Evolutionary conservation across 352 stramenopile genomes (phyloP), one percentile per base, ranked within the genome.

Genomic region (Plasmopara viticola): DNA sequence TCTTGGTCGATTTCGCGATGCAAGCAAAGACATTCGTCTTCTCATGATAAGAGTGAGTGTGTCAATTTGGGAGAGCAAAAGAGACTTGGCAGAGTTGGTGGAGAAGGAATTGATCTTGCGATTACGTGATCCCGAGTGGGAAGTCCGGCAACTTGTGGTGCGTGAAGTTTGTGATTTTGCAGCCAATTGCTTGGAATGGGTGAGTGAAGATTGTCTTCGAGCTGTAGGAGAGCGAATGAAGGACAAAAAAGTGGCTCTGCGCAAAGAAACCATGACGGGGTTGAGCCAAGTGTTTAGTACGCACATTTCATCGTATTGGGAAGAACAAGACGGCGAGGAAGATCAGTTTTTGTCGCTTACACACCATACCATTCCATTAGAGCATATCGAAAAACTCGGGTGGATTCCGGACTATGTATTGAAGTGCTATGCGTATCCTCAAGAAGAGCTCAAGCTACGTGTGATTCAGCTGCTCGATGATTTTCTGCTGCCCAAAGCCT

Each of bases 211-310:
- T 12, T 86, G 76, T 40, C 66, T 95, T 4, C 72, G 74, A 3
- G 66, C 82, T 44, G 76, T 93, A 7, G 84, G 82, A 14, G 84
- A 95, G 49, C 80, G 84, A 9, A 90, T 95, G 81, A 93, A 93
- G 51, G 84, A 95, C 59, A 95, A 95, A 50, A 89, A 80, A 44
- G 74, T 91, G 1, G 48, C 71, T 0, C 37, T 93, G 20, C 66
- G 84, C 13, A 95, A 93, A 48, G 84, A 95, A 58, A 87, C 84
- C 9, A 95, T 95, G 84, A 95, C 84, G 10, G 84, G 84, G 0
- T 64, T 95, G 13, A 88, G 80, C 20, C 84, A 93, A 62, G 78
- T 93, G 10, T 95, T 86, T 38, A 75, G 64, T 13, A 60, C 72
- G 5, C 83, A 95, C 50, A 58, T 95, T 38, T 85, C 84, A 8